Evolutionary conservation across 768 basidiomycete genomes (phyloP).

Genomic region (Amanita rimosa): DNA sequence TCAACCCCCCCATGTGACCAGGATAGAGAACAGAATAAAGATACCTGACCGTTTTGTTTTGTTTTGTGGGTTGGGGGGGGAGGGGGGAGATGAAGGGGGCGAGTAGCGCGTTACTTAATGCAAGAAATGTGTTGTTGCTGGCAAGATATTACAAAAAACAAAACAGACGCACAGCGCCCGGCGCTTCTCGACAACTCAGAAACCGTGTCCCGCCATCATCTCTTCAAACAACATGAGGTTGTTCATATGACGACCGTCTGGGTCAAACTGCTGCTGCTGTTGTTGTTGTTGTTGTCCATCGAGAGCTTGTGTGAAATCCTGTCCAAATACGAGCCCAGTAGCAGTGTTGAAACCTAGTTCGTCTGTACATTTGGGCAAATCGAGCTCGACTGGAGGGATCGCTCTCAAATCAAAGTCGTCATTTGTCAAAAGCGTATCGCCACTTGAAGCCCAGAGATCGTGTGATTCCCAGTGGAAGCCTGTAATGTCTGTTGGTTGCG

Average conservation of each 20-base stretch:
- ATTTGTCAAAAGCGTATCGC: slow-evolving; percentile 27
- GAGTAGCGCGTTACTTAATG: too few species aligned
- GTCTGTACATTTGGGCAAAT: slow-evolving; percentile 32
- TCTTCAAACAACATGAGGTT: slow-evolving; percentile 27
- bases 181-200: slow-evolving; percentile 12
- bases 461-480: slow-evolving; percentile 24
- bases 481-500: slow-evolving; percentile 24
- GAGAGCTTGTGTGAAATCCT: slow-evolving; percentile 20
- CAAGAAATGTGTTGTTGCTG: too few species aligned
- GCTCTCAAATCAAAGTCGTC: slow-evolving; percentile 60
- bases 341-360: slow-evolving; percentile 13
- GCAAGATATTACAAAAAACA: too few species aligned
- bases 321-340: slow-evolving; percentile 20
- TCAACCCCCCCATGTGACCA: not conserved
- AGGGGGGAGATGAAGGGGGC: not conserved
- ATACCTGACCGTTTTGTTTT: slow-evolving; percentile 3
- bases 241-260: slow-evolving; percentile 8
- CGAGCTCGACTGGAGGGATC: slow-evolving; percentile 57
- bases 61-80: too few species aligned
- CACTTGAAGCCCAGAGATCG: slow-evolving; percentile 20
- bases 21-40: slow-evolving; percentile 5
- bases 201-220: slow-evolving; percentile 27
- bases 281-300: slow-evolving; percentile 20
- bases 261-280: too few species aligned
- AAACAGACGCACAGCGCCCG: slow-evolving; percentile 1